Percentiles rank a stretch among this genome's conserved stretches.
phyloP scores from a whole-genome alignment of 176 grass and related monocot genomes.

The Zizania latifolia region DNA sequence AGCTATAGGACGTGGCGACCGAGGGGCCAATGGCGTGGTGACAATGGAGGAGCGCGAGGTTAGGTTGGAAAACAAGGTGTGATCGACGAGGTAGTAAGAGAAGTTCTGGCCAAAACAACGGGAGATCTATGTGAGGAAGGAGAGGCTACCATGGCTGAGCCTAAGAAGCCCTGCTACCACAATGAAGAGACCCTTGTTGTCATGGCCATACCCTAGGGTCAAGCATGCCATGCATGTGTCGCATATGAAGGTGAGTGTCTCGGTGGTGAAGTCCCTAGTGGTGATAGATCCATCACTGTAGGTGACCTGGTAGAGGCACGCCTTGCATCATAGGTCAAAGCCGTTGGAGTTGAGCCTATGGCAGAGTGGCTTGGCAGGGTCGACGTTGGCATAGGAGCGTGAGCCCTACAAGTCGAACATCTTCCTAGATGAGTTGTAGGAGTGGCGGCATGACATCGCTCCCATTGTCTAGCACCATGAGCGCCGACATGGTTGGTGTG shows the following conservation, averaged over 20 bases:
- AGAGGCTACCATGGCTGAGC: conserved; percentile 41
- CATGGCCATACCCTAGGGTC: conserved; percentile 52
- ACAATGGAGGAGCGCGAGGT: not conserved
- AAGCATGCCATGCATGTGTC: conserved; percentile 29
- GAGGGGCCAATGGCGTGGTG: too few species aligned
- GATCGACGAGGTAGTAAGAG: conserved; percentile 43
- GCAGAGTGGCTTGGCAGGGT: conserved; percentile 34
- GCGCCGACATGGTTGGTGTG: conserved; percentile 30
- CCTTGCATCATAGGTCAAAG: conserved; percentile 28
- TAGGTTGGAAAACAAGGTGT: conserved; percentile 7
- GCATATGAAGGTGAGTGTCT: conserved; percentile 50
- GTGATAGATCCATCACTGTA: conserved; percentile 63
- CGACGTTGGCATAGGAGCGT: conserved; percentile 32
- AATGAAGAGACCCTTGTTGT: conserved; percentile 60
- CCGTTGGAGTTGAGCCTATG: conserved; percentile 35
- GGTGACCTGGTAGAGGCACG: conserved; percentile 59
- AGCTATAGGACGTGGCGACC: too few species aligned
- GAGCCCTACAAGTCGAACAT: conserved; percentile 43
- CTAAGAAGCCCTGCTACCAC: conserved; percentile 49
- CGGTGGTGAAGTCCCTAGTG: conserved; percentile 40
- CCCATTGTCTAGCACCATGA: conserved; percentile 56
- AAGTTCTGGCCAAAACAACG: conserved; percentile 31
- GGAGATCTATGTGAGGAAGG: conserved; percentile 34
- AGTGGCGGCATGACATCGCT: conserved; percentile 47
- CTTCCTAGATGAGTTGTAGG: conserved; percentile 38